phyloP scores from a whole-genome alignment of 169 alveolate genomes.

The Toxoplasma gondii region DNA sequence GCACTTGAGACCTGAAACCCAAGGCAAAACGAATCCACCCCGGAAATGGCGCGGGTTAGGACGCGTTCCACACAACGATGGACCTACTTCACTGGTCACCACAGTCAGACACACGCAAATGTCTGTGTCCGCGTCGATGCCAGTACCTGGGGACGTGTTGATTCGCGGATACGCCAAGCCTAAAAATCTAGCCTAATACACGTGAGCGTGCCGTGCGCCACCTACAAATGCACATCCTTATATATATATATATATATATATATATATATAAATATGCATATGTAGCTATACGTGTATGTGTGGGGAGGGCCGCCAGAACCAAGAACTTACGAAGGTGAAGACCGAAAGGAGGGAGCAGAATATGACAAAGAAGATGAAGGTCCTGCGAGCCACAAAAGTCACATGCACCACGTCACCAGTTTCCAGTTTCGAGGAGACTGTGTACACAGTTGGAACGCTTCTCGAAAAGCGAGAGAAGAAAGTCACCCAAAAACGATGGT shows the following conservation, averaged over 20 bases:
- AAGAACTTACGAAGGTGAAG: constrained; percentile 28
- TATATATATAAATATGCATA: background rate
- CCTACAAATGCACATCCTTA: no score
- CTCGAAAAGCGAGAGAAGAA: no score
- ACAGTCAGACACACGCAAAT: no score
- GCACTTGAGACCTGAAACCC: background rate
- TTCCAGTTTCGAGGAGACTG: no score
- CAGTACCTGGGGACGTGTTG: no score
- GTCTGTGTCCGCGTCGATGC: no score
- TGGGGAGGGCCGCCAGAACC: background rate
- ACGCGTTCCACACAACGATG: no score
- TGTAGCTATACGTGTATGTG: background rate
- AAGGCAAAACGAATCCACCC: background rate
- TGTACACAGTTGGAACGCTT: no score
- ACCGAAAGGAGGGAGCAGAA: constrained; percentile 24
- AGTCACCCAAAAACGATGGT: no score
- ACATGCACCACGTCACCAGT: background rate
- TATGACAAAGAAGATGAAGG: constrained; percentile 17
- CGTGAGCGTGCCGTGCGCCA: background rate
- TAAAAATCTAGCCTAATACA: background rate
- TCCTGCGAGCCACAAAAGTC: background rate
- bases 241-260: background rate
- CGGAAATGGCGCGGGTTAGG: no score
- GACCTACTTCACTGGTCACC: no score
- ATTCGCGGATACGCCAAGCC: background rate